A percentile compares a stretch with the other conserved stretches of the same genome.
These are phyloP conservation scores for Oldenlandia corymbosa DNA, from an alignment of 257 asterid species.

Conservation along the genomic window DNA sequence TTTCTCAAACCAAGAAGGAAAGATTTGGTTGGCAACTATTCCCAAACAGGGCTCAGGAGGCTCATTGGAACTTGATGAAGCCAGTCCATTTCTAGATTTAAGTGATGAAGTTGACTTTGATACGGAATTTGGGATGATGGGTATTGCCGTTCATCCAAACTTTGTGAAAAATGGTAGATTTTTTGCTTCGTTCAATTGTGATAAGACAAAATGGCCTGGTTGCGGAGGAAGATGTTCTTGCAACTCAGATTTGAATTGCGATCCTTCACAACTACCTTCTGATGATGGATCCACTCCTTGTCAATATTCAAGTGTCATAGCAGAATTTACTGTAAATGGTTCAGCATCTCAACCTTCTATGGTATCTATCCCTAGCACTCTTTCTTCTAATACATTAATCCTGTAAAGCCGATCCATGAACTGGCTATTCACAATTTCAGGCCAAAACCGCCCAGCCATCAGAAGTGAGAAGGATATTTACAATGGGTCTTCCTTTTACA, in stretches of 20 bases:
- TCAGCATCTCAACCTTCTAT: conserved; percentile 45
- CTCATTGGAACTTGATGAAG: conserved; percentile 44
- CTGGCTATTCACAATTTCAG: conserved; percentile 27
- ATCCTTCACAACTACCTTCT: conserved; percentile 39
- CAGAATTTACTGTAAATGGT: conserved; percentile 70
- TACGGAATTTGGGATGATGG: conserved; percentile 67
- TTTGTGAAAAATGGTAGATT: conserved; percentile 65
- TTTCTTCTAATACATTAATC: background rate
- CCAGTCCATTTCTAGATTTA: conserved; percentile 62
- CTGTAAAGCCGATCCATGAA: background rate
- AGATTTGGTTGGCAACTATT: conserved; percentile 69
- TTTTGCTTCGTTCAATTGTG: conserved; percentile 81
- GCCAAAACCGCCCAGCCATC: conserved; percentile 58
- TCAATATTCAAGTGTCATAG: conserved; percentile 63
- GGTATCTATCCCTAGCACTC: conserved; percentile 32
- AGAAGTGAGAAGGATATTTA: conserved; percentile 78
- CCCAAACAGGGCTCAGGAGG: conserved; percentile 67
- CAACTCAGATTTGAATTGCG: conserved; percentile 28
- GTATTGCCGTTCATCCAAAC: conserved; percentile 76
- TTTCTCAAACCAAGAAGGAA: conserved; percentile 75
- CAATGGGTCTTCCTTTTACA: conserved; percentile 88
- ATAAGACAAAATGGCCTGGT: conserved; percentile 62
- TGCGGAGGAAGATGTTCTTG: conserved; percentile 89
- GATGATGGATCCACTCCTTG: conserved; percentile 76
- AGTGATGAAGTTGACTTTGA: conserved; percentile 72